Evolutionary conservation across 2,329 filamentous ascomycete species (phyloP), one percentile per base, ranked within the genome.

Genomic region (Lecanosticta acicola): DNA sequence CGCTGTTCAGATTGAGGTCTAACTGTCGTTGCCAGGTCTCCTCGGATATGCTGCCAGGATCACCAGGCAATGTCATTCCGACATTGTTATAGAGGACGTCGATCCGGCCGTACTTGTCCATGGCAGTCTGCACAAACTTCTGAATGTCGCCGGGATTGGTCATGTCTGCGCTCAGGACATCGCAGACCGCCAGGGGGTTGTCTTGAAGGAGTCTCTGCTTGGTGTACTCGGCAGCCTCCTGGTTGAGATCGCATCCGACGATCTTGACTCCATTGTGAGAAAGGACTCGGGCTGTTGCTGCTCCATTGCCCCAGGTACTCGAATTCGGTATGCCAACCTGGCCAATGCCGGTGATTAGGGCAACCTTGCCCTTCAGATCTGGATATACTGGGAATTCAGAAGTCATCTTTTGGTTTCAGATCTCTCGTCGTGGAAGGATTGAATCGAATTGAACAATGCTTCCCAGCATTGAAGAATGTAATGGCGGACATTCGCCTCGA

Each of bases 1-100:
- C 72, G 33, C 68, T 74, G 55, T 77, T 77, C 3, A 80, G 65
- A 53, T 80, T 80, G 20, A 80, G 57, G n/a, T 74, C 70, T 41
- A 78, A 68, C 49, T 79, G 76, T 0, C 61, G 40, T 46, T 78
- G 70, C 76, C 76, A 80, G 0, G 65, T 53, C 1, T 69, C 65
- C 39, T 80, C 75, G 0, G 47, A 38, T 67, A 79, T 74, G 3
- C 37, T 56, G 1, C 67, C 74, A 0, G 76, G 71, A 35, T 67
- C 66, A 0, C 76, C 76, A 0, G 69, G 49, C 2, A 49, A 49
- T 1, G 55, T 59, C 61, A 73, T 74, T 35, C 73, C 73, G 26
- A 75, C 66, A 11, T 72, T 76, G 59, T 76, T 76, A 53, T 76
- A 63, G 3, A 75, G 67, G 45, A 76, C 72, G 51, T 77, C 72